Evolutionary conservation across 2,329 filamentous ascomycete genomes (phyloP), one percentile per base, ranked within the genome.

Genomic region (Fusarium goolgardi): DNA sequence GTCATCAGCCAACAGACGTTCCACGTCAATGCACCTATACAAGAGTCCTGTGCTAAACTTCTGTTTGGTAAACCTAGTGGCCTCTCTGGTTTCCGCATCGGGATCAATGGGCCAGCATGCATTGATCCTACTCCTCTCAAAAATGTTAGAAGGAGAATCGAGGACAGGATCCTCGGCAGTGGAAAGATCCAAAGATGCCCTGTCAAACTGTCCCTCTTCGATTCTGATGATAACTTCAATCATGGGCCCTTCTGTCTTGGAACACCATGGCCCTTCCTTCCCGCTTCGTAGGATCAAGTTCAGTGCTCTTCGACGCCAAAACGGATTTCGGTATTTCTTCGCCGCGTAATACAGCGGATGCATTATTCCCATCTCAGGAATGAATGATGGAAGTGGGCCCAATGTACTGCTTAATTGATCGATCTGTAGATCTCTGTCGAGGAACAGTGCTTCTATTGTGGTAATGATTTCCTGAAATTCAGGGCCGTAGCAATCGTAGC

Each of bases 381-480:
- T 55, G 6, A 66, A 72, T 1, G 55, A 58, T 2, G 54, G 61
- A 0, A 69, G 18, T 0, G 3, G 18, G 2, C 31, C 32, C 3
- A 39, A 21, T 18, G 15, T 0, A 7, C 16, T 27, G 21, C 3
- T 27, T 1, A 0, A 15, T 18, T 11, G 4, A 3, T n/a, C 20
- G 1, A 8, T 4, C 6, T 25, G 18, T 7, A 20, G 13, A 4
- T 16, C 32, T n/a, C n/a, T 58, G 1, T 32, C 51, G 1, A 15
- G 5, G 0, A 54, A 12, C 1, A 72, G 34, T 3, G 32, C 7
- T 12, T 62, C 64, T 1, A 57, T 34, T 0, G 51, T 50, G 0
- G 47, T 52, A 15, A 72, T 18, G 0, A 72, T 71, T 45, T 72
- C 69, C 25, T 72, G 20, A 9, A 71, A 72, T 9, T 70, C 70